phyloP scores from a whole-genome alignment of 805 yeast genomes.

The Hanseniaspora hatyaiensis region DNA sequence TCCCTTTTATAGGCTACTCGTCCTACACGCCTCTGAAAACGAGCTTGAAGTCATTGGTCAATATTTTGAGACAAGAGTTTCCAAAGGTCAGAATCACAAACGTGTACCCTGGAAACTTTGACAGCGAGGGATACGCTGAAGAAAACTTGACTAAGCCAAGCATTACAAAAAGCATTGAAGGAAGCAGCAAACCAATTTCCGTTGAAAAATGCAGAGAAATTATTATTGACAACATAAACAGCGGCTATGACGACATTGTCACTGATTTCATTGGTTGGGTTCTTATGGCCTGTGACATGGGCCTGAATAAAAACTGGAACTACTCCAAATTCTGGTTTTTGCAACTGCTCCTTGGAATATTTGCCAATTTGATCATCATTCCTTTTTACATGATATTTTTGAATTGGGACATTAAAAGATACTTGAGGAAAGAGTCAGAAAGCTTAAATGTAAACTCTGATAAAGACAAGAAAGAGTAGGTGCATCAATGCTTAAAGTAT shows the following conservation, averaged over 20 bases:
- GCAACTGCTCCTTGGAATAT: conserved; percentile 38
- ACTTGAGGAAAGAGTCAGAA: conserved; percentile 35
- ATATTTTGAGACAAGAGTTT: conserved; percentile 73
- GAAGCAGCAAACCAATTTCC: conserved; percentile 60
- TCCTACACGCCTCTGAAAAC: conserved; percentile 86
- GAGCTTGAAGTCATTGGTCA: conserved; percentile 65
- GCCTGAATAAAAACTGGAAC: conserved; percentile 45
- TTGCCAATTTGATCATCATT: conserved; percentile 39
- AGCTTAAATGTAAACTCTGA: not conserved
- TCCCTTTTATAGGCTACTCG: conserved; percentile 81
- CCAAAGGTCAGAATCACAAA: conserved; percentile 60
- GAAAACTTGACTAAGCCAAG: conserved; percentile 80
- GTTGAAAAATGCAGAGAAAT: conserved; percentile 55
- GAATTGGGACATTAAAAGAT: conserved; percentile 40
- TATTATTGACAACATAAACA: conserved; percentile 43
- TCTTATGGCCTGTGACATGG: conserved; percentile 52
- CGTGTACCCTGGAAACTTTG: conserved; percentile 80
- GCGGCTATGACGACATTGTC: conserved; percentile 60
- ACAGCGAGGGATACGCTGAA: conserved; percentile 70
- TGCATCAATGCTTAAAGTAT: too few relatives aligned
- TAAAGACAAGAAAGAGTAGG: not conserved
- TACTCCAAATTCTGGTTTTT: conserved; percentile 42
- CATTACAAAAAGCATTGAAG: conserved; percentile 74
- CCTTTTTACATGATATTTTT: conserved; percentile 49
- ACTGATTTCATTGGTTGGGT: conserved; percentile 85